These are phyloP conservation scores for Lichina pygmaea DNA, from an alignment of 495 filamentous ascomycete species.

Conservation along the genomic window DNA sequence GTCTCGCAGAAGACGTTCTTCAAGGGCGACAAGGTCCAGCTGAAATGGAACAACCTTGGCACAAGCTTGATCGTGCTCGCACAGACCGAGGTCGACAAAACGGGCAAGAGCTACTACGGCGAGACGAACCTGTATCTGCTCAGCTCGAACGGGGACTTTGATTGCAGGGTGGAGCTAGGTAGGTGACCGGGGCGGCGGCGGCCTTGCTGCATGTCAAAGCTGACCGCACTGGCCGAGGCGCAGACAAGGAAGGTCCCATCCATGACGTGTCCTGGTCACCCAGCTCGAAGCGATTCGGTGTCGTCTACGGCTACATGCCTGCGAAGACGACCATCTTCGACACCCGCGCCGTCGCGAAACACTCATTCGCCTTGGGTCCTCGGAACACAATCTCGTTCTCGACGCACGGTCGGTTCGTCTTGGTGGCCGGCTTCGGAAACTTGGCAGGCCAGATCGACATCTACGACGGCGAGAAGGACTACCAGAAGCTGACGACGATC, in stretches of 20 bases:
- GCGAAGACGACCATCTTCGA: slow-evolving; percentile 96
- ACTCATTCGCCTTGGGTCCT: slow-evolving; percentile 60
- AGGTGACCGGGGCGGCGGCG: slow-evolving; percentile 4
- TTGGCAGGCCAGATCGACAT: slow-evolving; percentile 92
- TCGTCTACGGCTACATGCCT: slow-evolving; percentile 93
- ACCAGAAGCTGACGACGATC: slow-evolving; percentile 71
- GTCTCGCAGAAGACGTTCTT: slow-evolving; percentile 96
- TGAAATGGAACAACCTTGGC: slow-evolving; percentile 88
- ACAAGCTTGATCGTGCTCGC: slow-evolving; percentile 83
- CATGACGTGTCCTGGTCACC: slow-evolving; percentile 97
- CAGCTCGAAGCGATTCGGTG: slow-evolving; percentile 87
- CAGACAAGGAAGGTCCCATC: slow-evolving; percentile 92
- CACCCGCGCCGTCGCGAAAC: slow-evolving; percentile 45
- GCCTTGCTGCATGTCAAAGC: too few relatives aligned
- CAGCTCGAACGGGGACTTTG: slow-evolving; percentile 73
- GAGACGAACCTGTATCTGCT: slow-evolving; percentile 94
- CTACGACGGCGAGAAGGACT: slow-evolving; percentile 82
- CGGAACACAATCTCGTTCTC: slow-evolving; percentile 93
- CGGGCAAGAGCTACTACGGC: slow-evolving; percentile 95
- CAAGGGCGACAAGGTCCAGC: slow-evolving; percentile 93
- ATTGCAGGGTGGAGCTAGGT: slow-evolving; percentile 69
- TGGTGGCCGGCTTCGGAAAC: slow-evolving; percentile 93
- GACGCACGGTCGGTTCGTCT: slow-evolving; percentile 70
- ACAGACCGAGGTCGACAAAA: slow-evolving; percentile 93
- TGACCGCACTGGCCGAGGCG: slow-evolving; percentile 1